These are phyloP conservation scores for Cytospora mali DNA, from an alignment of 2,329 filamentous ascomycete species.

Conservation along the genomic window DNA sequence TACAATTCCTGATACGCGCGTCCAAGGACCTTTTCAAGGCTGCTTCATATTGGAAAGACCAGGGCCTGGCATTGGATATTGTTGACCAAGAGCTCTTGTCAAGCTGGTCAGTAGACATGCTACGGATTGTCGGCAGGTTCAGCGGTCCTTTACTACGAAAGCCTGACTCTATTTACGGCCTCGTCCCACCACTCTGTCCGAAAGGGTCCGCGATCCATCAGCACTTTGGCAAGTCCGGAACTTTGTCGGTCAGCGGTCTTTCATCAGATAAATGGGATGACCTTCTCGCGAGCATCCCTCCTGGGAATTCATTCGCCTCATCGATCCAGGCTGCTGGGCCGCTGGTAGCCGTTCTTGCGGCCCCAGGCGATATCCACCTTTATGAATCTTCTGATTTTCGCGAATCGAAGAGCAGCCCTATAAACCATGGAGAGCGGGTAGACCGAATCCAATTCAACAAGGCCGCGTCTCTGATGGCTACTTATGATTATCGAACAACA, in stretches of 20 bases:
- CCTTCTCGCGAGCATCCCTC: background rate
- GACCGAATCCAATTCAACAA: constrained; percentile 1
- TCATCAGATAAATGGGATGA: constrained; percentile 8
- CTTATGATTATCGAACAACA: constrained; percentile 1
- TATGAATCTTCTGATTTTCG: constrained; percentile 1
- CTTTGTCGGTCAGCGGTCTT: background rate
- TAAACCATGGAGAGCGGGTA: constrained; percentile 2
- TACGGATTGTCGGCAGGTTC: constrained; percentile 1
- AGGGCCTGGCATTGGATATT: background rate
- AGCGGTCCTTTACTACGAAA: background rate
- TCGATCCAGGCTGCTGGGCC: background rate
- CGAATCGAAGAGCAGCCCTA: background rate
- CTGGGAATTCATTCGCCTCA: background rate
- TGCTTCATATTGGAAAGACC: background rate
- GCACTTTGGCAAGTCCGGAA: background rate
- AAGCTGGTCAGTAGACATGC: constrained; percentile 4
- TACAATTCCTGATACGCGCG: background rate
- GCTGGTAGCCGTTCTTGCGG: background rate
- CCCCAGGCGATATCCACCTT: background rate
- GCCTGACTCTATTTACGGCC: background rate
- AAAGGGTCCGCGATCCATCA: background rate
- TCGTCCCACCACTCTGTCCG: background rate
- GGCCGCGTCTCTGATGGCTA: background rate
- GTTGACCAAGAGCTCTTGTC: background rate
- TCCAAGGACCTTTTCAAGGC: constrained; percentile 2